Evolutionary conservation across 129 eudicot species (phyloP).

Genomic region (Lactuca sativa): DNA sequence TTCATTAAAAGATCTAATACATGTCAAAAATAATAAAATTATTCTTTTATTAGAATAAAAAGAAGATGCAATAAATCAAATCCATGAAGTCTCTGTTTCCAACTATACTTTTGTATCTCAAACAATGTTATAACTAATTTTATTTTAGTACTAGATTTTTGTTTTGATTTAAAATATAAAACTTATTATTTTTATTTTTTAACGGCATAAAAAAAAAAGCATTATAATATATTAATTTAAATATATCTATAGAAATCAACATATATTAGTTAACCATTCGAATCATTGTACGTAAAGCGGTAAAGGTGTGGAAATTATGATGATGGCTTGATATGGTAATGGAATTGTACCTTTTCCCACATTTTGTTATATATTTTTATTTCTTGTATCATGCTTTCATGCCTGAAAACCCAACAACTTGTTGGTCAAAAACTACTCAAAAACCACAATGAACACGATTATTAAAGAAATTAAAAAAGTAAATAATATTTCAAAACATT

Average conservation of each 20-base stretch:
- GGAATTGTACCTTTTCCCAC: constrained; percentile 4
- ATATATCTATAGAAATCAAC: not conserved
- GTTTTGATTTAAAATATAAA: too few relatives aligned
- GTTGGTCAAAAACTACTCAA: constrained; percentile 12
- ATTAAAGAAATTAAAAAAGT: not conserved
- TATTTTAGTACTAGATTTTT: too few relatives aligned
- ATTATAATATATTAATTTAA: too few relatives aligned
- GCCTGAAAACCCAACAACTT: constrained; percentile 12
- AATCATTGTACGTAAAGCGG: constrained; percentile 11
- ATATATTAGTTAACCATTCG: not conserved
- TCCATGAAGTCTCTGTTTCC: too few relatives aligned
- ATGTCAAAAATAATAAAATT: too few relatives aligned
- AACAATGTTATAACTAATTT: too few relatives aligned
- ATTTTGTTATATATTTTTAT: not conserved
- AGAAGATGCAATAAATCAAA: too few relatives aligned
- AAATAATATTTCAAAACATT: too few relatives aligned
- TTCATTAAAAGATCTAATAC: too few relatives aligned
- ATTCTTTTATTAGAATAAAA: too few relatives aligned
- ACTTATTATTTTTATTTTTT: too few relatives aligned
- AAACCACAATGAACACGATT: not conserved
- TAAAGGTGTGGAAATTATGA: constrained; percentile 9
- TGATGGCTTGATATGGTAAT: constrained; percentile 16
- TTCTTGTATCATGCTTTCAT: constrained; percentile 16
- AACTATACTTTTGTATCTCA: not conserved
- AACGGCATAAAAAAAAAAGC: too few relatives aligned